These are phyloP conservation scores for Gymnopilus junonius DNA, from an alignment of 768 basidiomycete genomes.

Conservation along the genomic window DNA sequence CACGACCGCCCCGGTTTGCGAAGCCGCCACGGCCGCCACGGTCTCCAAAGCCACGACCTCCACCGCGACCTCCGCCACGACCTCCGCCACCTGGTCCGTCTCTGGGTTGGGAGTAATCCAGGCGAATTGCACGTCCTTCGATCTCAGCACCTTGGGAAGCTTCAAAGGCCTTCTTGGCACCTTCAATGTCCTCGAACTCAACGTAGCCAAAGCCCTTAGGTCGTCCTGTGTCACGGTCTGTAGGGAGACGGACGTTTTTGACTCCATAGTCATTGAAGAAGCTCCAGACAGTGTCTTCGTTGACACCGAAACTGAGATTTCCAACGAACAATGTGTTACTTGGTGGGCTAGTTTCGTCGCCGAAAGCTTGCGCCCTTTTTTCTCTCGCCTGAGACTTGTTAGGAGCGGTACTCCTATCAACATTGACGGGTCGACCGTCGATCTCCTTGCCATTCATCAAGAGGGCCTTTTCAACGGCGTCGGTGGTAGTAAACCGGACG, in stretches of 20 bases:
- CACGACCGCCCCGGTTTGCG: conserved; percentile 49
- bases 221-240: conserved; percentile 87
- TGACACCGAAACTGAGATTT: conserved; percentile 80
- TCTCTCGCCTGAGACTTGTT: conserved; percentile 62
- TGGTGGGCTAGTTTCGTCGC: conserved; percentile 68
- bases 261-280: conserved; percentile 90
- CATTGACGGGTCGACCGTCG: conserved; percentile 86
- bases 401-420: conserved; percentile 76
- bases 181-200: conserved; percentile 83
- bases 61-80: conserved; percentile 48
- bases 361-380: conserved; percentile 77
- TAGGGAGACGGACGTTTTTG: conserved; percentile 87
- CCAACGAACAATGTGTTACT: conserved; percentile 87
- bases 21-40: conserved; percentile 49
- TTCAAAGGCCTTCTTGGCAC: conserved; percentile 81
- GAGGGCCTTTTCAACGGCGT: conserved; percentile 82
- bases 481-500: conserved; percentile 72
- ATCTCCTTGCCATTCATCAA: conserved; percentile 85
- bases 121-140: conserved; percentile 77
- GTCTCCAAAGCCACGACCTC: conserved; percentile 43
- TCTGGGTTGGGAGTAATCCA: conserved; percentile 88
- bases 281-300: conserved; percentile 88
- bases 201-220: conserved; percentile 98
- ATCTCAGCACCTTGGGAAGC: conserved; percentile 73
- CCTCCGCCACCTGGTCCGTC: conserved; percentile 62